Evolutionary conservation across 192 early-diverging fungal species (phyloP), one percentile per base, ranked within the genome.

Genomic region (Coemansia sp.): DNA sequence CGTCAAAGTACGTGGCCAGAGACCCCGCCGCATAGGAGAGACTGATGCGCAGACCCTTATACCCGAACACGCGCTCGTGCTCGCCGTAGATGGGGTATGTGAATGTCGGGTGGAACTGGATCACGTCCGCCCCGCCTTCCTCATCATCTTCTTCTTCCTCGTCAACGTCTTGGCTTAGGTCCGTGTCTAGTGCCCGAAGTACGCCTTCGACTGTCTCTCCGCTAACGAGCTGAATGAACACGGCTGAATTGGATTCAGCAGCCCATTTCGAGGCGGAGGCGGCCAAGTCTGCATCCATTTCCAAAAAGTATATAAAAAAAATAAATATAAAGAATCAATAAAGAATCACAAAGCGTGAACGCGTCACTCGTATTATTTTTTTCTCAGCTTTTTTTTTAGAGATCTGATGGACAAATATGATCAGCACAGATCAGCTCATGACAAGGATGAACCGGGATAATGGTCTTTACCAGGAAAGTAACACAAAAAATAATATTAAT

Each of bases 1-100:
- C 64, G 10, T 86, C 73, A n/a, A 98, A 77, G 63, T 87, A 90
- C 1, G 91, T 86, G 4, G 83, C 83, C 35, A 98, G 78, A 9
- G 94, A 93, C 22, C 94, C 94, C 6, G 91, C 85, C 0, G 92
- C 84, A 69, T 89, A 96, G 53, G 85, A 80, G 15, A 98, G 82
- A 60, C 90, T 86, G 61, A 95, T 89, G 32, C 71, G 60, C 59
- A 97, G 77, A 39, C 90, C 87, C 76, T 94, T 94, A 82, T 94
- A 98, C 38, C 96, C 96, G 61, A 91, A 95, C 17, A 95, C 87
- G 22, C 88, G 87, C 76, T 97, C 92, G 46, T 95, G 88, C 56
- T 91, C 86, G 9, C 94, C 94, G 82, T 94, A 98, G 27, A 98
- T 85, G 19, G 89, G 89, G 74, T 98, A 95, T 4, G 94, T 94